Percentiles rank a stretch among this genome's conserved stretches.
phyloP scores from a whole-genome alignment of 495 filamentous ascomycete genomes.

The Annulohypoxylon maeteangense region DNA sequence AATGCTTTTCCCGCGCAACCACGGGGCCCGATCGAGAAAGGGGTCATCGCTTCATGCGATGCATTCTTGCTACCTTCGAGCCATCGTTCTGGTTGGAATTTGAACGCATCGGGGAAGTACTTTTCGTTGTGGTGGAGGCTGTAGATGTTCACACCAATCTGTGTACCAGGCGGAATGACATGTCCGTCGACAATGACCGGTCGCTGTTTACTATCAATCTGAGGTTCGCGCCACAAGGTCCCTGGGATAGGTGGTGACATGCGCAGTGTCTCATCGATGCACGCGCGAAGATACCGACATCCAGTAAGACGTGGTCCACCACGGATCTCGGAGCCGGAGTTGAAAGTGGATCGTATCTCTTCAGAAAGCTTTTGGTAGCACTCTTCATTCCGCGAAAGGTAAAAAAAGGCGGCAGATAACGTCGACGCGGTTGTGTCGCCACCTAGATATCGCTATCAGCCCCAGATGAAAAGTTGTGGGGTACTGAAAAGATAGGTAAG shows the following conservation, averaged over 20 bases:
- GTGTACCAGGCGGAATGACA: slow-evolving; percentile 55
- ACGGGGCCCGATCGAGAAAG: slow-evolving; percentile 57
- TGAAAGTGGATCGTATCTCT: slow-evolving; percentile 55
- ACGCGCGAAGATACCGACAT: slow-evolving; percentile 52
- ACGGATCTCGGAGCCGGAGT: slow-evolving; percentile 49
- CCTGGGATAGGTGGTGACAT: slow-evolving; percentile 63
- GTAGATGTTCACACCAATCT: slow-evolving; percentile 65
- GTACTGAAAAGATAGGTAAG: too few species aligned
- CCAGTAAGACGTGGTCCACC: slow-evolving; percentile 55
- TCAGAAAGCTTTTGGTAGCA: slow-evolving; percentile 52
- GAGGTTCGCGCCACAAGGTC: slow-evolving; percentile 56
- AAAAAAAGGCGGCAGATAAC: slow-evolving; percentile 55
- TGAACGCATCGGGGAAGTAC: slow-evolving; percentile 64
- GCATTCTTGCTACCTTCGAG: slow-evolving; percentile 42
- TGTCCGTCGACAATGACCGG: slow-evolving; percentile 22
- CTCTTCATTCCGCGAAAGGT: slow-evolving; percentile 58
- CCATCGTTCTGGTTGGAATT: slow-evolving; percentile 66
- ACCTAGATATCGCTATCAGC: too few species aligned
- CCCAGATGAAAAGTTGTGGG: too few species aligned
- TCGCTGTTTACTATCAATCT: neutral
- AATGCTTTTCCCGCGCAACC: slow-evolving; percentile 40
- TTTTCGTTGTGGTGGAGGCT: slow-evolving; percentile 65
- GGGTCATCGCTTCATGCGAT: slow-evolving; percentile 47
- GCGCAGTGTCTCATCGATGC: slow-evolving; percentile 61
- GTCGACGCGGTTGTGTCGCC: too few species aligned